Percentiles rank a stretch among this genome's conserved stretches.
Conservation (phyloP, 2,329 filamentous ascomycete genomes). For the Penicillium sp. region DNA sequence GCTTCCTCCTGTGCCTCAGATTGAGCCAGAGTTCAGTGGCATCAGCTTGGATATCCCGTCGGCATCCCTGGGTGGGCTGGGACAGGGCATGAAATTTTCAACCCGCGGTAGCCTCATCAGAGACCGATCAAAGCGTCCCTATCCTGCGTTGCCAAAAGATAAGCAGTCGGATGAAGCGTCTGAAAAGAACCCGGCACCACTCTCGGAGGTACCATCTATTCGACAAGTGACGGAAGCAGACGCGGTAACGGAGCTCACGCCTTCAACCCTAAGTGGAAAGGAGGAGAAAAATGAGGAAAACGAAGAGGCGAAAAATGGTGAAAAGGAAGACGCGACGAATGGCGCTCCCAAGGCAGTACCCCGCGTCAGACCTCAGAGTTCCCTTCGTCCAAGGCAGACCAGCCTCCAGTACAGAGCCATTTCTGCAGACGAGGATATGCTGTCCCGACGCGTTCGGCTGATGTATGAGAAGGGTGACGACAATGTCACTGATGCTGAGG, state of each 20-base stretch:
- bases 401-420: slow-evolving; percentile 52
- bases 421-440: slow-evolving; percentile 65
- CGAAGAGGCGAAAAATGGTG: not conserved
- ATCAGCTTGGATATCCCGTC: slow-evolving; percentile 60
- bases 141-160: slow-evolving; percentile 24
- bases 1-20: slow-evolving; percentile 37
- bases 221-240: slow-evolving; percentile 26
- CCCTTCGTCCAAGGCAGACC: slow-evolving; percentile 40
- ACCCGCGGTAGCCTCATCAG: slow-evolving; percentile 62
- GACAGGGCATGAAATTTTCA: slow-evolving; percentile 59
- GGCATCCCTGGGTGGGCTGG: slow-evolving; percentile 55
- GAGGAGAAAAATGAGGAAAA: slow-evolving; percentile 8
- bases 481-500: slow-evolving; percentile 48
- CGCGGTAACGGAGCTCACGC: slow-evolving; percentile 13
- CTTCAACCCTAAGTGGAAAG: slow-evolving; percentile 4
- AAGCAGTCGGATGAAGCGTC: slow-evolving; percentile 6
- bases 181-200: slow-evolving; percentile 10
- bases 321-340: slow-evolving; percentile 17
- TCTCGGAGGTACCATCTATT: slow-evolving; percentile 9
- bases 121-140: slow-evolving; percentile 44
- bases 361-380: slow-evolving; percentile 37
- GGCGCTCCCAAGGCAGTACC: slow-evolving; percentile 28
- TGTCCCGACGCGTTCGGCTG: slow-evolving; percentile 63
- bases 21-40: slow-evolving; percentile 46
- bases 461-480: slow-evolving; percentile 67